phyloP scores from a whole-genome alignment of 257 asterid species.

The Nicotiana noctiflora region DNA sequence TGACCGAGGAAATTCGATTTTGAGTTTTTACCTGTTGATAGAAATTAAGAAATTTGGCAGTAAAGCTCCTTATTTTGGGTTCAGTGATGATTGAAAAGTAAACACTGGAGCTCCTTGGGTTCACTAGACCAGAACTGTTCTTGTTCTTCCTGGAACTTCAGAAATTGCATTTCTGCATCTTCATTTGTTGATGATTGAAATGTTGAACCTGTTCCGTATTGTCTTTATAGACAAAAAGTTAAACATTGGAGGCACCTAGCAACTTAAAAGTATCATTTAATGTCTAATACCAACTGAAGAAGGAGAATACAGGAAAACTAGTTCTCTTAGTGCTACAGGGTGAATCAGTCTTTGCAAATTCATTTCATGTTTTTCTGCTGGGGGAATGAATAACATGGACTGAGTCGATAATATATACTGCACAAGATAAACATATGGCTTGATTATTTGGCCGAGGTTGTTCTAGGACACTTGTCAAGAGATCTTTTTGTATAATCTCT shows the following conservation, averaged over 20 bases:
- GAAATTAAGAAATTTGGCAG: background rate
- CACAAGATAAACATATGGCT: background rate
- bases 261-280: background rate
- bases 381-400: slow-evolving; percentile 1
- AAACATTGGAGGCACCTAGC: background rate
- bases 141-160: background rate
- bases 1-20: background rate
- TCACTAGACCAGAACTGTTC: background rate
- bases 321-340: background rate
- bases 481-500: background rate
- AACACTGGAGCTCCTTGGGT: background rate
- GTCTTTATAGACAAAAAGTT: background rate
- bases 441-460: background rate
- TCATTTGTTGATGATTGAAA: background rate
- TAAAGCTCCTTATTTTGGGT: background rate
- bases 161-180: background rate
- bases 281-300: background rate
- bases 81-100: background rate
- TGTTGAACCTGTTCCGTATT: background rate
- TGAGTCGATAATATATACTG: background rate
- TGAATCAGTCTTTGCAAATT: background rate
- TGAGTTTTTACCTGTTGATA: background rate
- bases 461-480: background rate
- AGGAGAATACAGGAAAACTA: background rate
- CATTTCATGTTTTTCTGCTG: background rate